phyloP scores from a whole-genome alignment of 208 protist genomes.

The Acanthamoeba triangularis region DNA sequence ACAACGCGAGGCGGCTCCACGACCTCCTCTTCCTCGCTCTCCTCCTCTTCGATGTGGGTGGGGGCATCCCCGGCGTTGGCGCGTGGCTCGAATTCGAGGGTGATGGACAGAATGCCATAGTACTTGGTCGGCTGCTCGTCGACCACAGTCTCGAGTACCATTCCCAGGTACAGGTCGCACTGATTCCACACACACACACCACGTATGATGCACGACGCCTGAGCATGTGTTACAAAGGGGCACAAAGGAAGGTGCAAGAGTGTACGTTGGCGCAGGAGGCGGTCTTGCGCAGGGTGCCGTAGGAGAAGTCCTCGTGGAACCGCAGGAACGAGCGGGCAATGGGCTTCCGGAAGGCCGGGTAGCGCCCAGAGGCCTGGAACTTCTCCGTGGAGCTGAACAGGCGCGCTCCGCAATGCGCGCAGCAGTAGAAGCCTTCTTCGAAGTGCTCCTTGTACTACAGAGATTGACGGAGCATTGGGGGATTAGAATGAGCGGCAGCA shows the following conservation, averaged over 20 bases:
- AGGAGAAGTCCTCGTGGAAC: slow-evolving; percentile 56
- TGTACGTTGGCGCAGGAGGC: slow-evolving; percentile 56
- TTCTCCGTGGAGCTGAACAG: slow-evolving; percentile 55
- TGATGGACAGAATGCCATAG: slow-evolving; percentile 41
- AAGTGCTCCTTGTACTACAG: slow-evolving; percentile 52
- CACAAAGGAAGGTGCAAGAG: background rate
- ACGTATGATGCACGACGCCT: too few relatives aligned
- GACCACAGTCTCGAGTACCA: slow-evolving; percentile 5
- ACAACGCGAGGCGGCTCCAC: background rate
- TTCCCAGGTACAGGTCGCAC: slow-evolving; percentile 46
- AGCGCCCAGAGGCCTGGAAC: background rate
- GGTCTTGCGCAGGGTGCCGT: slow-evolving; percentile 33
- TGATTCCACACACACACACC: background rate
- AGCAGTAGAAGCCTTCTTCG: slow-evolving; percentile 55
- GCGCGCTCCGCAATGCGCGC: slow-evolving; percentile 57
- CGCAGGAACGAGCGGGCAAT: slow-evolving; percentile 44
- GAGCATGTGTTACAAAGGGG: background rate
- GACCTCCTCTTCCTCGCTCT: slow-evolving; percentile 34
- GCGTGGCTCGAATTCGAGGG: slow-evolving; percentile 64
- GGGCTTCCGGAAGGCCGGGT: slow-evolving; percentile 50
- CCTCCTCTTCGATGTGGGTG: slow-evolving; percentile 59
- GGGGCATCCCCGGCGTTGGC: slow-evolving; percentile 51
- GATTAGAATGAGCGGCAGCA: background rate
- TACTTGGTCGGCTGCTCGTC: slow-evolving; percentile 37
- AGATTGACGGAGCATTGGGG: background rate